Conservation (phyloP, 768 basidiomycete species). For the Porpolomopsis calyptriformis region DNA sequence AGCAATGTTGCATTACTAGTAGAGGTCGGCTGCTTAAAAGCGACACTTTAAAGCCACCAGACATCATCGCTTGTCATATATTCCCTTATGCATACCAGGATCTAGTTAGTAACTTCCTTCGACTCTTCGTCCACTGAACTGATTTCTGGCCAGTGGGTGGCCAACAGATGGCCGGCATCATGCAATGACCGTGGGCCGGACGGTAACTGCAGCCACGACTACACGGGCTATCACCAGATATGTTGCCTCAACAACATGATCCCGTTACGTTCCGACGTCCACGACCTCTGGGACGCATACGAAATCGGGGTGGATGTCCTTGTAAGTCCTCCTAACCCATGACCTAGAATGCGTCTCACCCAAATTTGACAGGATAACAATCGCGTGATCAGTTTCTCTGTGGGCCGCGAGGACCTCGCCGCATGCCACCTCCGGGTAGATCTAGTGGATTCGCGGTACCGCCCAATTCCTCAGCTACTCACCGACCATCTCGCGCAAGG, state of each 20-base stretch:
- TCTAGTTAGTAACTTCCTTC: neutral
- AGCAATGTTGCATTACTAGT: neutral
- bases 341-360: neutral
- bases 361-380: constrained; percentile 1
- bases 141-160: constrained; percentile 1
- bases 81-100: constrained; percentile 1
- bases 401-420: neutral
- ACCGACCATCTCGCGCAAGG: constrained; percentile 2
- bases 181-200: neutral
- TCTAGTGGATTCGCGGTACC: neutral
- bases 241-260: constrained; percentile 6
- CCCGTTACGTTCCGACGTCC: neutral
- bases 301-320: constrained; percentile 3
- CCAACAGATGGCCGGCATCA: neutral
- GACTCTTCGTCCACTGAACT: neutral
- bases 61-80: constrained; percentile 1
- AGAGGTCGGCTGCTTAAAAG: neutral
- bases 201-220: neutral
- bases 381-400: neutral
- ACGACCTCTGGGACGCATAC: constrained; percentile 1
- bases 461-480: neutral
- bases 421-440: neutral
- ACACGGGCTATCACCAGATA: constrained; percentile 1
- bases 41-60: neutral
- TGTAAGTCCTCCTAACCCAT: neutral